These are phyloP conservation scores for Metschnikowia reukaufii DNA, from an alignment of 805 yeast species.

Conservation along the genomic window DNA sequence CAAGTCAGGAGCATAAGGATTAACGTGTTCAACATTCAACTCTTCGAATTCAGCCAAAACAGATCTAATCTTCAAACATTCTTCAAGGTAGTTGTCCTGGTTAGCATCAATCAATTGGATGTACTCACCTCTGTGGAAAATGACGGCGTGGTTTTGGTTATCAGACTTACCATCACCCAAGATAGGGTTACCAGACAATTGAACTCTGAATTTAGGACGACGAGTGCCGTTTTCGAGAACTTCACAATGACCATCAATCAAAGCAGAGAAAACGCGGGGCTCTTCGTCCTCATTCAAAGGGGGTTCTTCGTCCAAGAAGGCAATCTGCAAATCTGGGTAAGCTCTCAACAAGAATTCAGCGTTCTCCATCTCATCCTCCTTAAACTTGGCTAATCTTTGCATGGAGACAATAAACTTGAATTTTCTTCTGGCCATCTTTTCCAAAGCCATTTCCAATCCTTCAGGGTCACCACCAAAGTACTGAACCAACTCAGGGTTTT, in stretches of 20 bases:
- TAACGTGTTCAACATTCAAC: conserved; percentile 53
- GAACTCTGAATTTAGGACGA: conserved; percentile 58
- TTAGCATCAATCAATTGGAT: conserved; percentile 81
- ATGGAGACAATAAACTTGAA: conserved; percentile 64
- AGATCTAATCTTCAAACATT: conserved; percentile 74
- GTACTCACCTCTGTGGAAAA: conserved; percentile 78
- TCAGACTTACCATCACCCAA: conserved; percentile 86
- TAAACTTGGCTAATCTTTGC: conserved; percentile 58
- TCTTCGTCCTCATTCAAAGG: conserved; percentile 51
- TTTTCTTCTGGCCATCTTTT: conserved; percentile 62
- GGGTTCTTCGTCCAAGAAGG: conserved; percentile 61
- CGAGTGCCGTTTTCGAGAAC: conserved; percentile 53
- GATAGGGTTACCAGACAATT: conserved; percentile 76
- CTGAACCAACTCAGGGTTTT: conserved; percentile 70
- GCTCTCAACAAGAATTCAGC: conserved; percentile 60
- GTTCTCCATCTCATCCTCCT: conserved; percentile 56
- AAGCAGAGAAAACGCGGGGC: conserved; percentile 54
- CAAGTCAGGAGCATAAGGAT: conserved; percentile 77
- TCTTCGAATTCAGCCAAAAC: conserved; percentile 78
- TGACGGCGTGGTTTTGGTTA: conserved; percentile 74
- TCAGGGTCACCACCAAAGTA: conserved; percentile 99
- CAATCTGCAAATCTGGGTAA: conserved; percentile 66
- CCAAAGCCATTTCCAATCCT: conserved; percentile 91
- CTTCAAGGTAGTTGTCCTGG: conserved; percentile 81
- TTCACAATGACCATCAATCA: conserved; percentile 50